Base-by-base conservation (phyloP, 2,329 filamentous ascomycete genomes). In the Sclerotinia nivalis region DNA sequence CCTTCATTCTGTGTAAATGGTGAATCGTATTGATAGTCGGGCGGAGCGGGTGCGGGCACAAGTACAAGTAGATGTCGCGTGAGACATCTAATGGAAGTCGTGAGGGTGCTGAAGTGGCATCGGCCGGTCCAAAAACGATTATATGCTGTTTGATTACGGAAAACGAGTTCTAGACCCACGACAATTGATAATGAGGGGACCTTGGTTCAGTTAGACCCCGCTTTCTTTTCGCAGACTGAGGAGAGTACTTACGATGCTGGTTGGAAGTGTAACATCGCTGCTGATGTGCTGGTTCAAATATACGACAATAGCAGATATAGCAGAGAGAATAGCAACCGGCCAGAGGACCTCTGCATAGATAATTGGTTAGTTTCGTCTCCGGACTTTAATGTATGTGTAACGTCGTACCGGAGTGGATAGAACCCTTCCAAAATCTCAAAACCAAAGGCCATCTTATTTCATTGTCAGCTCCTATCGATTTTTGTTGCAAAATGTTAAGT, bases 81-180 rank as follows among this genome's bases (percentile, higher is more conserved):
- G 0, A 90, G 81, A 73, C 89, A 89, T 69, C 88, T 83, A 20
- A 89, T 83, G 52, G 81, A 82, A n/a, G 87, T 88, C 61, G 83
- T 83, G 43, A 89, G 82, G 0, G 83, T 83, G 15, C 83, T 86
- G 68, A 90, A 82, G 72, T 86, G 84, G 73, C 84, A 85, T 56
- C 86, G 80, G 6, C 86, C 86, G 4, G 85, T 84, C 88, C 88
- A 90, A 80, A 75, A 75, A 13, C 73, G 69, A 15, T 74, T 74
- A 45, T 74, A 77, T 9, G 75, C 75, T 4, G 87, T 89, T 73
- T 85, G 83, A 74, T 90, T 90, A 50, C 88, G 84, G 80, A 90
- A 90, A 40, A 90, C 88, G 69, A 90, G 86, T 84, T 90, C 89
- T 54, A 90, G 78, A 75, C 88, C 88, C 2, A 90, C 88, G 65